Evolutionary conservation across 495 filamentous ascomycete genomes (phyloP), one percentile per base, ranked within the genome.

Genomic region (Staphylotrichum longicolle): DNA sequence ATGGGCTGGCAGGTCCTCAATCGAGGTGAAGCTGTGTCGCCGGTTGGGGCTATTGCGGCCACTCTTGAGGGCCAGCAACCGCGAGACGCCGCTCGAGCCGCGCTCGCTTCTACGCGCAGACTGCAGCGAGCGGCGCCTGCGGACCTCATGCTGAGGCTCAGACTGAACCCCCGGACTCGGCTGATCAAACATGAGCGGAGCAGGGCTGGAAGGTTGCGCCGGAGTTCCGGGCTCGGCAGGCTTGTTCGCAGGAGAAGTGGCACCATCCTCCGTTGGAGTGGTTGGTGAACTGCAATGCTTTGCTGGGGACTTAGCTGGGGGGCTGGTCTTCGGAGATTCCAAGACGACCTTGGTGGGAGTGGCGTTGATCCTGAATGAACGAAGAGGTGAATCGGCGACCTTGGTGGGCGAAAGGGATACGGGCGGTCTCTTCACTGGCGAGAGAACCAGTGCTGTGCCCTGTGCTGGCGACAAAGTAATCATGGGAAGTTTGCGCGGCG

Each of bases 101-200:
- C 66, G 63, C 1, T 73, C 72, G 15, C 40, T 70, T 33, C 71
- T 51, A n/a, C 70, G 66, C 7, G 69, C 71, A 9, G 60, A 58
- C 3, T 68, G 63, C 0, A 75, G 59, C 6, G 72, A 73, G 7
- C 63, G 35, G 11, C 71, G 67, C 50, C 72, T 57, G 33, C 58
- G 61, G 11, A 66, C 44, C 61, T 75, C 72, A 27, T 75, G 56
- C 27, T 66, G 15, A 4, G 72, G 60, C 34, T 67, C 69, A 8
- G 46, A 41, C 6, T 45, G 45, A 1, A 34, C 14, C 1, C 68
- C 65, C 5, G 61, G 59, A 27, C 35, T 56, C 1, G 72, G 72
- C 37, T 70, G 68, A 15, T 75, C 71, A 50, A 75, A 75, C 6
- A 73, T 9, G 20, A 73, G 62, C 15, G 72, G 66, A 0, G 32